Conservation (phyloP, 495 filamentous ascomycete species). For the Penicillium manginii region DNA sequence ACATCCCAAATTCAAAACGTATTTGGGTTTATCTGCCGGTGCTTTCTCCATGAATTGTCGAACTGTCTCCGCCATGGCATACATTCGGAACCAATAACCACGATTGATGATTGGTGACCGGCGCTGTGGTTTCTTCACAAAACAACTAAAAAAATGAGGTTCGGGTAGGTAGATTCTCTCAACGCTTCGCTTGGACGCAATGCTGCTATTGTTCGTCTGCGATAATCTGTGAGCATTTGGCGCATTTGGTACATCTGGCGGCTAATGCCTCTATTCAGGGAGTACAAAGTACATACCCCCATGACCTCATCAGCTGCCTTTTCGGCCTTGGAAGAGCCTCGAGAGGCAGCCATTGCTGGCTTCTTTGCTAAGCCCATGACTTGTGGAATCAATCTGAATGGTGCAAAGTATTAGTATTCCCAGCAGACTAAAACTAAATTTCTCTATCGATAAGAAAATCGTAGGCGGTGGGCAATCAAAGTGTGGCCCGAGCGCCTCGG, state of each 20-base stretch:
- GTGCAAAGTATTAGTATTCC: neutral
- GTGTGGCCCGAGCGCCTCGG: constrained; percentile 48
- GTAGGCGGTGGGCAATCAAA: constrained; percentile 41
- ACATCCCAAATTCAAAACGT: constrained; percentile 86
- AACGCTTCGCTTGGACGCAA: constrained; percentile 87
- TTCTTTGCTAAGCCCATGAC: neutral
- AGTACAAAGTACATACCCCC: constrained; percentile 48
- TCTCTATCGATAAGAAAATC: constrained; percentile 23
- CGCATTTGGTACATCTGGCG: neutral
- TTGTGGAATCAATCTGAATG: neutral
- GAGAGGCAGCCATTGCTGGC: constrained; percentile 5
- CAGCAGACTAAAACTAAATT: too few species aligned
- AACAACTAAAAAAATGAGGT: constrained; percentile 82
- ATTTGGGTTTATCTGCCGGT: constrained; percentile 62
- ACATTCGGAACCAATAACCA: constrained; percentile 85
- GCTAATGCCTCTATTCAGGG: neutral
- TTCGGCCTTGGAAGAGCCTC: constrained; percentile 35
- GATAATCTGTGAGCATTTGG: neutral
- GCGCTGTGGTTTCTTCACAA: constrained; percentile 81
- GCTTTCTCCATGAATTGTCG: constrained; percentile 65
- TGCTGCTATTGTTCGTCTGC: constrained; percentile 88
- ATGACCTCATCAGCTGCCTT: constrained; percentile 70
- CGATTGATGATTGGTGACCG: constrained; percentile 84
- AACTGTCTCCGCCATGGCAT: constrained; percentile 74
- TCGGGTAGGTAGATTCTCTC: constrained; percentile 80